phyloP scores from a whole-genome alignment of 129 eudicot genomes.

The Chrysanthemum seticuspe region DNA sequence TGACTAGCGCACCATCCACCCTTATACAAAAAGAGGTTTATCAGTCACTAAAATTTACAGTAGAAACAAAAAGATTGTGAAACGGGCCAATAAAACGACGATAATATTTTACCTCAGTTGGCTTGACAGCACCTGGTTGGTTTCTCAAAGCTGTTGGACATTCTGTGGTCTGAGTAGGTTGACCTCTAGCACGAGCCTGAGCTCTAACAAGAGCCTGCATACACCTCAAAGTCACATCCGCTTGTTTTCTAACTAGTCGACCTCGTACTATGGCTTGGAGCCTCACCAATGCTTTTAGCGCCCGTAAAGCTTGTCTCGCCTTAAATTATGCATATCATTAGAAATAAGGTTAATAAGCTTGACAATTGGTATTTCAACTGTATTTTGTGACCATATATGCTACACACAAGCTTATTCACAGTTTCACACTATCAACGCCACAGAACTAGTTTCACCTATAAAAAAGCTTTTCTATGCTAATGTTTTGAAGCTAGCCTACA shows the following conservation, averaged over 20 bases:
- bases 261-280: conserved; percentile 95
- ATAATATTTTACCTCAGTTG: conserved; percentile 55
- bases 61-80: background rate
- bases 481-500: background rate
- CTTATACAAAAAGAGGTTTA: conserved; percentile 29
- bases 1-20: conserved; percentile 81
- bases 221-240: conserved; percentile 84
- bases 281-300: conserved; percentile 81
- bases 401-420: background rate
- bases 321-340: conserved; percentile 19
- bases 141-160: conserved; percentile 13
- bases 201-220: conserved; percentile 98
- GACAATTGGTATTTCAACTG: background rate
- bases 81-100: background rate
- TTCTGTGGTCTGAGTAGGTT: conserved; percentile 39
- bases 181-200: conserved; percentile 77
- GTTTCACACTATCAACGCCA: too few species aligned
- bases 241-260: conserved; percentile 84
- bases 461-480: background rate
- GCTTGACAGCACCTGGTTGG: conserved; percentile 41
- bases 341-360: conserved; percentile 3
- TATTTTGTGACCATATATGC: conserved; percentile 8
- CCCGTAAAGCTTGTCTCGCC: conserved; percentile 88
- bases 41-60: too few species aligned
- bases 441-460: background rate